Base-by-base conservation (phyloP, 768 basidiomycete species). In the Leccinum disarticulatum region DNA sequence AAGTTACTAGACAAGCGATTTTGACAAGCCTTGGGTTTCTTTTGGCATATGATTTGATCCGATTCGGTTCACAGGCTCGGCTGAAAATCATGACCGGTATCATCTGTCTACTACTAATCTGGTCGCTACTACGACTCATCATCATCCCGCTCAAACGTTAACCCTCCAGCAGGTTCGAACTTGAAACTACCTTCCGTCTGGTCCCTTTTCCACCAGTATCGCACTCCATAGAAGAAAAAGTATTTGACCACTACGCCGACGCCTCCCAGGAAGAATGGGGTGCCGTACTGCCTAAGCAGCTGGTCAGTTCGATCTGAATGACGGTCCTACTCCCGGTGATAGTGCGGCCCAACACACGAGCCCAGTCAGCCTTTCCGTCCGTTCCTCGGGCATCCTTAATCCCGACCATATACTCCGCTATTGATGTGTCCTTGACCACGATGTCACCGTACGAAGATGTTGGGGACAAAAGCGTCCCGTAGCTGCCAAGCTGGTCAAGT, bases 181-280 rank as follows among this genome's bases (percentile, higher is more conserved):
- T 22, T 22, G 22, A 93, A 97, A 38, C 91, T 93, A 36, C 91
- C 88, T 73, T 93, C 90, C 33, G 85, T 88, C 57, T 84, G 84
- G 70, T 92, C 91, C 66, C 80, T 74, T 62, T 80, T 79, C 91
- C 92, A 95, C 54, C 91, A 70, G 56, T 77, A 74, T 58, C 85
- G 77, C 22, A 90, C 86, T n/a, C 81, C 87, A 69, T 85, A 84
- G 74, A 93, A 90, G 73, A 94, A 88, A 10, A 76, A 67, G 61
- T 84, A 81, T 61, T 93, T 90, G 10, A 84, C 61, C 30, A 83
- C 46, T 30, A 89, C 68, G 6, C 89, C 91, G 28, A 85, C 64
- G 1, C 76, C 75, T 3, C 84, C 84, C 4, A 90, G 84, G 30
- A 81, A 76, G n/a, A 82, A 65, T 0, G 92, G 91, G 4, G 81